Percentiles rank a stretch among this genome's conserved stretches.
Conservation (phyloP, 352 stramenopile species). For the Halophytophthora batemanensis region DNA sequence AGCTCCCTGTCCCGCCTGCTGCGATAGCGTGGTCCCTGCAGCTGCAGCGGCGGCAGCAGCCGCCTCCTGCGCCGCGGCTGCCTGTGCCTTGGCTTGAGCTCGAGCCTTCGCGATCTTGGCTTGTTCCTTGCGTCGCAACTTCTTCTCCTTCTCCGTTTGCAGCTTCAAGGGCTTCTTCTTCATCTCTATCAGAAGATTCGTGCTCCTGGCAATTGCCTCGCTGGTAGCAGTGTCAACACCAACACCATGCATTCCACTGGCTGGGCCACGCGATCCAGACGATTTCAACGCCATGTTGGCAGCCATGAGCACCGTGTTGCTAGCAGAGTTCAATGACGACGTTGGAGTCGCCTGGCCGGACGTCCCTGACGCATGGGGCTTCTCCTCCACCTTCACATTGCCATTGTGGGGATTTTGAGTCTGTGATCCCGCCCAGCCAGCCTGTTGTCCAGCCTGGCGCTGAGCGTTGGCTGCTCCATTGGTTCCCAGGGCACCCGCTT, state of each 20-base stretch:
- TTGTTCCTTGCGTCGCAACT: slow-evolving; percentile 77
- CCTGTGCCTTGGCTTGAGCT: slow-evolving; percentile 66
- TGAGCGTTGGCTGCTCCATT: slow-evolving; percentile 1
- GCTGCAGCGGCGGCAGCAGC: slow-evolving; percentile 2
- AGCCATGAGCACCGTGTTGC: neutral
- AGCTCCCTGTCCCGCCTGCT: too few relatives aligned
- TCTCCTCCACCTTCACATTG: slow-evolving; percentile 18
- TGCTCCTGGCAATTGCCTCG: slow-evolving; percentile 12
- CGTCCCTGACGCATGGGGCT: neutral
- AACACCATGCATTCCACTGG: too few relatives aligned
- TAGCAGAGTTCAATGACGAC: neutral
- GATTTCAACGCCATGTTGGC: slow-evolving; percentile 2
- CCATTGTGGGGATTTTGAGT: neutral
- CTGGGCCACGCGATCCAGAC: neutral
- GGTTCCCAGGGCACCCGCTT: slow-evolving; percentile 15
- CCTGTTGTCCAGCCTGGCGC: neutral
- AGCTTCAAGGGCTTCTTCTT: slow-evolving; percentile 80
- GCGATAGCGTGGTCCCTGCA: slow-evolving; percentile 11
- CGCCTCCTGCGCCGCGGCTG: slow-evolving; percentile 22
- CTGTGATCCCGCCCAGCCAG: neutral
- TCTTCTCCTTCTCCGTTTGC: slow-evolving; percentile 87
- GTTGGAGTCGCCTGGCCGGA: neutral
- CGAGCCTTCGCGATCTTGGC: slow-evolving; percentile 76
- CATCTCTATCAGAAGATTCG: slow-evolving; percentile 28
- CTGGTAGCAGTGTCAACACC: neutral